phyloP scores from a whole-genome alignment of 108 stramenopile genomes.

The Pelagomonas calceolata region DNA sequence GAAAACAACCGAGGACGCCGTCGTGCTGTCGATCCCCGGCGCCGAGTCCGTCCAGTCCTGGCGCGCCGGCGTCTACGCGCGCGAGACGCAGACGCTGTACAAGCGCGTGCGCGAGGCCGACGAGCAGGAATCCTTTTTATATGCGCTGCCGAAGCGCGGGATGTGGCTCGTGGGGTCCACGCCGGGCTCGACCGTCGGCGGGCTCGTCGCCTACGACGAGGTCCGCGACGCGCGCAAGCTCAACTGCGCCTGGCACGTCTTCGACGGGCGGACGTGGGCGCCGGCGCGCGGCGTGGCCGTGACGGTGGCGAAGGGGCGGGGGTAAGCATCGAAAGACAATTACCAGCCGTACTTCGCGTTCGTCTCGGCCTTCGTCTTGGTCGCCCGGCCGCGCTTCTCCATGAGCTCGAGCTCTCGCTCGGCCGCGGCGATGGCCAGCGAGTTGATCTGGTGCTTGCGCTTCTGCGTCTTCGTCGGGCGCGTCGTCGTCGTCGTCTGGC shows the following conservation, averaged over 20 bases:
- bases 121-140: neutral
- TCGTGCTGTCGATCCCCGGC: neutral
- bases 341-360: conserved; percentile 31
- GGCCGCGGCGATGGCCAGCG: conserved; percentile 24
- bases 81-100: neutral
- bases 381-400: conserved; percentile 17
- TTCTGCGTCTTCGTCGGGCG: conserved; percentile 25
- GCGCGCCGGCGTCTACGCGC: neutral
- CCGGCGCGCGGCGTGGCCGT: neutral
- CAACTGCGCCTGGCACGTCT: neutral
- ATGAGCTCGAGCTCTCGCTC: conserved; percentile 28
- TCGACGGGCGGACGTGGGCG: neutral
- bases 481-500: conserved; percentile 12
- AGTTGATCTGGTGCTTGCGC: conserved; percentile 35
- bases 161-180: neutral
- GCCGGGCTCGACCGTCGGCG: neutral
- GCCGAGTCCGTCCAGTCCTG: neutral
- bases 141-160: neutral
- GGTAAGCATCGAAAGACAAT: too few species aligned
- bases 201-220: conserved; percentile 1
- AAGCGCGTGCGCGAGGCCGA: neutral
- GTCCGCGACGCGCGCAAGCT: neutral
- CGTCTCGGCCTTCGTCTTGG: conserved; percentile 23
- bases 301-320: too few species aligned
- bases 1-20: neutral